phyloP scores from a whole-genome alignment of 176 grass and related monocot genomes.

The Cocos nucifera region DNA sequence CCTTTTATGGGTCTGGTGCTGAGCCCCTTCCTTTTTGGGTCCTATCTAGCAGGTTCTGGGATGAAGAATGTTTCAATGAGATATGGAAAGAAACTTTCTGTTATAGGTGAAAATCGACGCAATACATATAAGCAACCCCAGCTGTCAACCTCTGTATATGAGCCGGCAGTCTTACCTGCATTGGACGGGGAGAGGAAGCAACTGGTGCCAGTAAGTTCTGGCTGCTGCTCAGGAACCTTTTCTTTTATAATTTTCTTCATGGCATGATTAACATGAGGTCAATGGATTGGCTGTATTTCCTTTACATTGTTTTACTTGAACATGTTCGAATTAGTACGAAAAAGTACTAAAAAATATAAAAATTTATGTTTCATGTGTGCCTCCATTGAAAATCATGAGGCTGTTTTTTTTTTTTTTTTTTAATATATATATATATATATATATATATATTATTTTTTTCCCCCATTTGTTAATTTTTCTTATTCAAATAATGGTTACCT shows the following conservation, averaged over 20 bases:
- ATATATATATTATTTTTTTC: too few relatives aligned
- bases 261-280: too few relatives aligned
- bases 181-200: constrained; percentile 55
- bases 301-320: too few relatives aligned
- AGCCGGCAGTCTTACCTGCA: constrained; percentile 38
- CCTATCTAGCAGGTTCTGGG: constrained; percentile 37
- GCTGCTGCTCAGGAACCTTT: not conserved
- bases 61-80: constrained; percentile 31
- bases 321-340: too few relatives aligned
- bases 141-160: constrained; percentile 36
- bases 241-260: not conserved
- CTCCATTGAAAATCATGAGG: too few relatives aligned
- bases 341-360: too few relatives aligned
- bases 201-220: constrained; percentile 57
- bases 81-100: constrained; percentile 44
- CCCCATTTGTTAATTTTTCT: too few relatives aligned
- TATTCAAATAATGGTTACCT: too few relatives aligned
- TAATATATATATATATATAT: too few relatives aligned
- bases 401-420: too few relatives aligned
- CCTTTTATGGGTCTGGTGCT: not conserved
- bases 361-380: too few relatives aligned
- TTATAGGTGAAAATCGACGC: constrained; percentile 62
- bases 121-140: constrained; percentile 59
- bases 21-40: not conserved
- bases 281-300: too few relatives aligned